Evolutionary conservation across 495 filamentous ascomycete genomes (phyloP).

Genomic region (Penicillium longicatenatum): DNA sequence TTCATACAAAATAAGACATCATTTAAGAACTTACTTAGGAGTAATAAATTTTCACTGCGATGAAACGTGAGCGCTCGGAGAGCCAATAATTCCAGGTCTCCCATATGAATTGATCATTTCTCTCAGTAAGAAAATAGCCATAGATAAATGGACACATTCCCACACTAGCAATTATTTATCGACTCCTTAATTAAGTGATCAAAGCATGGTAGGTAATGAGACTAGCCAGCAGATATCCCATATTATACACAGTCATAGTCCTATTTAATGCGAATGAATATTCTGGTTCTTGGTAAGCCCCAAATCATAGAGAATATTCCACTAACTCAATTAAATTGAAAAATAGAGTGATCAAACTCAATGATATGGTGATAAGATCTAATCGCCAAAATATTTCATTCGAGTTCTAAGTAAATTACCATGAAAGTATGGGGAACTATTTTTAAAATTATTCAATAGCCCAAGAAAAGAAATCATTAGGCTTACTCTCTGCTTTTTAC

Average conservation of each 20-base stretch:
- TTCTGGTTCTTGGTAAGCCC: background rate
- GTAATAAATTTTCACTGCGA: no score
- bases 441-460: background rate
- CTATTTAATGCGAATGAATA: background rate
- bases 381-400: no score
- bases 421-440: background rate
- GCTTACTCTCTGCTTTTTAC: slow-evolving; percentile 1
- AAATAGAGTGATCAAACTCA: no score
- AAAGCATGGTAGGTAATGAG: background rate
- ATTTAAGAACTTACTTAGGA: no score
- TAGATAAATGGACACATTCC: background rate
- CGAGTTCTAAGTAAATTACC: no score
- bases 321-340: no score
- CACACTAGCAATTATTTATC: background rate
- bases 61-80: no score
- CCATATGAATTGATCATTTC: no score
- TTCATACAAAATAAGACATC: no score
- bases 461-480: background rate
- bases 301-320: background rate
- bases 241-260: background rate
- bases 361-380: no score
- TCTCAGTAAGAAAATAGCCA: background rate
- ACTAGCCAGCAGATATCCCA: background rate
- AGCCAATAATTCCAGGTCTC: no score
- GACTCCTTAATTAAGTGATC: background rate